A percentile compares a stretch with the other conserved stretches of the same genome.
These are phyloP conservation scores for Aspergillus pseudoterreus DNA, from an alignment of 2,329 filamentous ascomycete species.

Conservation along the genomic window DNA sequence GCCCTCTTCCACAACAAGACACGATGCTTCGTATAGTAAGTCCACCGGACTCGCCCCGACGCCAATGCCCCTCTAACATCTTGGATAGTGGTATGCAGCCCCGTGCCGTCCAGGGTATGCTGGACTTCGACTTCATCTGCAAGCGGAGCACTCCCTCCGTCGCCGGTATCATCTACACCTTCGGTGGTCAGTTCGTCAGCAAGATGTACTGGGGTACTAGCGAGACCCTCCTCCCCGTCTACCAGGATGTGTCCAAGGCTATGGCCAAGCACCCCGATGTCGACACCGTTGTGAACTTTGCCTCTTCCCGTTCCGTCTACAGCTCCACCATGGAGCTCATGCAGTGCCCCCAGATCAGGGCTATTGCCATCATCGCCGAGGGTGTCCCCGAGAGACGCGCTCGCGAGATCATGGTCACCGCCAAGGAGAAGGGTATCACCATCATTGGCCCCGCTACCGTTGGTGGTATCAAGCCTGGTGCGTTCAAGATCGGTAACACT, in stretches of 20 bases:
- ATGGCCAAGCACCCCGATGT: constrained; percentile 95
- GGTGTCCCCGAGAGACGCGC: constrained; percentile 98
- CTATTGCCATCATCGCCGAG: constrained; percentile 98
- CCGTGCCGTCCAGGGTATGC: constrained; percentile 84
- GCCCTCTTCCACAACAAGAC: constrained; percentile 99
- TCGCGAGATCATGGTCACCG: constrained; percentile 94
- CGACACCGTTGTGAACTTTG: constrained; percentile 98
- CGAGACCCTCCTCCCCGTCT: constrained; percentile 96
- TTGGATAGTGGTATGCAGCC: constrained; percentile 78
- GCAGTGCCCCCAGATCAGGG: constrained; percentile 94
- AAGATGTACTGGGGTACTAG: constrained; percentile 99
- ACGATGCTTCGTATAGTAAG: constrained; percentile 96
- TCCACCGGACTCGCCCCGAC: constrained; percentile 12
- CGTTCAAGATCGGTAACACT: constrained; percentile 99
- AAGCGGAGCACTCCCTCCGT: constrained; percentile 95
- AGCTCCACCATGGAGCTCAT: constrained; percentile 98
- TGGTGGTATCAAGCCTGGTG: constrained; percentile 98
- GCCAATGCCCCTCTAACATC: constrained; percentile 8
- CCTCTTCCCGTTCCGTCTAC: constrained; percentile 97
- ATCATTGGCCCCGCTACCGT: constrained; percentile 98
- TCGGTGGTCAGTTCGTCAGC: constrained; percentile 99
- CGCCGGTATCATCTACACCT: constrained; percentile 99
- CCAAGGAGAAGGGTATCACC: constrained; percentile 97
- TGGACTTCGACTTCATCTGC: constrained; percentile 99
- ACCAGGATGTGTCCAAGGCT: constrained; percentile 90